Evolutionary conservation across 148 eudicot genomes (phyloP).

Genomic region (Drosera capensis): DNA sequence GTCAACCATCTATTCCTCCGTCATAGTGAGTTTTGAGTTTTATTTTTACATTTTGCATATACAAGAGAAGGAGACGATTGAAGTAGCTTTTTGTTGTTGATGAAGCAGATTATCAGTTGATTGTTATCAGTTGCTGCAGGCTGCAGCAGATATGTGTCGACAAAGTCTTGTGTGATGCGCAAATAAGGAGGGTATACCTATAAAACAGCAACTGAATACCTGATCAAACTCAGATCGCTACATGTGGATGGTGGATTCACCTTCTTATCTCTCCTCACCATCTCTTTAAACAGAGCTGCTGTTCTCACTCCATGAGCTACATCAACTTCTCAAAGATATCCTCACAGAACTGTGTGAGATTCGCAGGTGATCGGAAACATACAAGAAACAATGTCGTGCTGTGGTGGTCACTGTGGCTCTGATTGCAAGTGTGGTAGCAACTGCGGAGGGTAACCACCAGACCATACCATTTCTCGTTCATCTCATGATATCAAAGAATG

Average conservation of each 20-base stretch:
- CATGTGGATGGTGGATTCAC: slow-evolving; percentile 31
- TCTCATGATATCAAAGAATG: not conserved
- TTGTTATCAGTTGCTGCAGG: too few relatives aligned
- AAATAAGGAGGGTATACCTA: too few relatives aligned
- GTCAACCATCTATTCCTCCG: too few relatives aligned
- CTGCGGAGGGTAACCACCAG: slow-evolving; percentile 49
- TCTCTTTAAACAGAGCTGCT: slow-evolving; percentile 15
- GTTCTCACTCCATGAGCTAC: not conserved
- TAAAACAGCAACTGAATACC: too few relatives aligned
- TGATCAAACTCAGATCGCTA: slow-evolving; percentile 7
- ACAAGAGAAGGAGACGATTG: too few relatives aligned
- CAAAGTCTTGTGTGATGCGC: too few relatives aligned
- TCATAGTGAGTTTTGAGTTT: too few relatives aligned
- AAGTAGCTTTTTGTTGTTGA: too few relatives aligned
- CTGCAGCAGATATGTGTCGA: too few relatives aligned
- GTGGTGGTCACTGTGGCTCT: slow-evolving; percentile 59
- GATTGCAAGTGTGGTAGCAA: slow-evolving; percentile 73
- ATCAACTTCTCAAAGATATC: not conserved
- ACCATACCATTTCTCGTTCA: not conserved
- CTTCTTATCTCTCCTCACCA: slow-evolving; percentile 3
- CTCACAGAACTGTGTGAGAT: not conserved
- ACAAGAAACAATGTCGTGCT: slow-evolving; percentile 48
- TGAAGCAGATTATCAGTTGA: too few relatives aligned
- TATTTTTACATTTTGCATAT: too few relatives aligned
- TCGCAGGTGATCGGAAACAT: not conserved